phyloP scores from a whole-genome alignment of 768 basidiomycete species.

The Hysterangium stoloniferum region DNA sequence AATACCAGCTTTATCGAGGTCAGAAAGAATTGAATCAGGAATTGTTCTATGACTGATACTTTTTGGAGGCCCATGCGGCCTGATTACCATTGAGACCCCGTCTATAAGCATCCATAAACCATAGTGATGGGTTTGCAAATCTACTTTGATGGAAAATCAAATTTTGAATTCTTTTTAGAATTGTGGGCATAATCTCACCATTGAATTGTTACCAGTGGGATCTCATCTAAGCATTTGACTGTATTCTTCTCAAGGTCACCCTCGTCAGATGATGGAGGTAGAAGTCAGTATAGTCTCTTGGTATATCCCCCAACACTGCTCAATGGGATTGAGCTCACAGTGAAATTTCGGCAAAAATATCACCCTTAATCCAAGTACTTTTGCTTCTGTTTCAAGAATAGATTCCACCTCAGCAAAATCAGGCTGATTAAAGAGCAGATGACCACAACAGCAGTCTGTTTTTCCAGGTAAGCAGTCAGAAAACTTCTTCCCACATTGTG shows the following conservation, averaged over 20 bases:
- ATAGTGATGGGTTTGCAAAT: background rate
- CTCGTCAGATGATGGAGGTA: conserved; percentile 21
- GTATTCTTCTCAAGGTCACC: conserved; percentile 29
- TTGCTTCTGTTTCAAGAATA: conserved; percentile 28
- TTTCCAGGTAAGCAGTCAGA: conserved; percentile 24
- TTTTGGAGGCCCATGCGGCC: background rate
- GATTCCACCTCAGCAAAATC: conserved; percentile 32
- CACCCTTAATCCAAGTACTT: conserved; percentile 18
- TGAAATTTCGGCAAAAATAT: conserved; percentile 32
- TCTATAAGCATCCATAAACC: background rate
- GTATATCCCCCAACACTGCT: conserved; percentile 30
- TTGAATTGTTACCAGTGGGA: too few species aligned
- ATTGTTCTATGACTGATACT: too few species aligned
- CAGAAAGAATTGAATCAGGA: too few species aligned
- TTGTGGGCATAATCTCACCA: background rate
- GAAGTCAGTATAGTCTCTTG: conserved; percentile 26
- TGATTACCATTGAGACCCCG: background rate
- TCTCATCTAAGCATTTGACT: conserved; percentile 19
- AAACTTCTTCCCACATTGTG: conserved; percentile 19
- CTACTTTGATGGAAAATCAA: background rate
- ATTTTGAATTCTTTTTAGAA: background rate
- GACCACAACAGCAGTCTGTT: conserved; percentile 27
- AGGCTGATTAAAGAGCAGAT: conserved; percentile 32
- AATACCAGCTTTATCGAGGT: too few species aligned
- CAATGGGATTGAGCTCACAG: conserved; percentile 41